Percentiles rank a stretch among this genome's conserved stretches.
phyloP scores from a whole-genome alignment of 2,329 filamentous ascomycete genomes.

The Fusarium nodosum region DNA sequence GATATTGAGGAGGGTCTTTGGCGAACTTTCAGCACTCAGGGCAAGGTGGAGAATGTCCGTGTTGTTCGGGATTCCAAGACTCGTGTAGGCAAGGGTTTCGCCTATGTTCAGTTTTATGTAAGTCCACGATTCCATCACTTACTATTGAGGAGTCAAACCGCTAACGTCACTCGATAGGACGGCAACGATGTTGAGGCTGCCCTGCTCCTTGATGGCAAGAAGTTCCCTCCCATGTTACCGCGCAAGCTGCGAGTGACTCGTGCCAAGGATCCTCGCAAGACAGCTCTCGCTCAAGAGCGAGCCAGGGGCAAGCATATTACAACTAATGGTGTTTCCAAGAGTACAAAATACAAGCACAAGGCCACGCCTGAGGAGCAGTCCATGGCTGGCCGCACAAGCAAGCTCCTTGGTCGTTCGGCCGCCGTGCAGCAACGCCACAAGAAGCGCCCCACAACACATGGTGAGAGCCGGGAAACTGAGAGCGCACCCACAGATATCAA shows the following conservation, averaged over 20 bases:
- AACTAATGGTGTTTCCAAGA: slow-evolving; percentile 56
- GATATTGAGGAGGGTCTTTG: slow-evolving; percentile 95
- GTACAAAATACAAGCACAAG: slow-evolving; percentile 76
- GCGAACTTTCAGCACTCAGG: slow-evolving; percentile 80
- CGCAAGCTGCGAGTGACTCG: slow-evolving; percentile 87
- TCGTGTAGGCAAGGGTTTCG: slow-evolving; percentile 94
- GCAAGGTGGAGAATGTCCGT: slow-evolving; percentile 91
- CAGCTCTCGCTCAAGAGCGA: slow-evolving; percentile 61
- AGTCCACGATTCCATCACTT: slow-evolving; percentile 47
- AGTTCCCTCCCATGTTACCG: slow-evolving; percentile 94
- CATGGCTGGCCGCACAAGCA: slow-evolving; percentile 78
- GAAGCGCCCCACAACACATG: slow-evolving; percentile 39
- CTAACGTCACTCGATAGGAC: slow-evolving; percentile 65
- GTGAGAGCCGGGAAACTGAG: slow-evolving; percentile 39
- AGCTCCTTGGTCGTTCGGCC: slow-evolving; percentile 78
- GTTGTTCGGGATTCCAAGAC: slow-evolving; percentile 92
- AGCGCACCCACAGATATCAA: slow-evolving; percentile 55
- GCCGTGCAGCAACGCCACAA: slow-evolving; percentile 63
- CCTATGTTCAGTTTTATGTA: slow-evolving; percentile 94
- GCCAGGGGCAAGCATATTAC: slow-evolving; percentile 52
- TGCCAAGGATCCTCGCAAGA: slow-evolving; percentile 80
- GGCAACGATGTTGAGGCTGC: slow-evolving; percentile 91
- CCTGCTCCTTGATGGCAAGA: slow-evolving; percentile 88
- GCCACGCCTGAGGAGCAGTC: slow-evolving; percentile 77
- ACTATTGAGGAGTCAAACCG: neutral